Evolutionary conservation across 306 rosid genomes (phyloP).

Genomic region (Vigna mungo): DNA sequence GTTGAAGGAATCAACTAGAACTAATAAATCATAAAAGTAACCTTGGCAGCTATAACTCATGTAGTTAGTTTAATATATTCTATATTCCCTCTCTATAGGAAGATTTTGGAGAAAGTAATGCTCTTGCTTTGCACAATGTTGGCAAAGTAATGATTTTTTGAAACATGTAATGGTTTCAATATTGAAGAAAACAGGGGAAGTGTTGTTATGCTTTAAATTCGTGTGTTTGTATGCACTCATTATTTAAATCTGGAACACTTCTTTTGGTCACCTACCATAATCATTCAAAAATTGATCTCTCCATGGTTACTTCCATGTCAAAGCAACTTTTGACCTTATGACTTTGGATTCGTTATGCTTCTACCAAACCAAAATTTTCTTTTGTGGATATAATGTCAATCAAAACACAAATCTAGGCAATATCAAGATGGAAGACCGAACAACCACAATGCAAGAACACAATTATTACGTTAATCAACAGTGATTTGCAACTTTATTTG

Average conservation of each 20-base stretch:
- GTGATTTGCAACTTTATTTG: not conserved
- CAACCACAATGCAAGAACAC: slow-evolving; percentile 1
- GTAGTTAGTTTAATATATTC: slow-evolving; percentile 26
- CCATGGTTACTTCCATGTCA: slow-evolving; percentile 47
- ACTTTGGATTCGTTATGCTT: slow-evolving; percentile 46
- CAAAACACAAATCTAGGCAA: slow-evolving; percentile 32
- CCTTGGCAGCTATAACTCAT: slow-evolving; percentile 33
- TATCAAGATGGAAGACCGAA: slow-evolving; percentile 31
- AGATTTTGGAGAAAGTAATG: slow-evolving; percentile 30
- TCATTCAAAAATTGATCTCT: slow-evolving; percentile 45
- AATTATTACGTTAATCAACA: not conserved
- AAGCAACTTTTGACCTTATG: slow-evolving; percentile 66
- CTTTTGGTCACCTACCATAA: slow-evolving; percentile 67
- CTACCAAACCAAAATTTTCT: slow-evolving; percentile 14
- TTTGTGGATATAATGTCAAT: slow-evolving; percentile 28
- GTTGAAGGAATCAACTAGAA: slow-evolving; percentile 41
- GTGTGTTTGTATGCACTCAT: slow-evolving; percentile 35
- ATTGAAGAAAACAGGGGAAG: slow-evolving; percentile 20
- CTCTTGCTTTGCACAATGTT: slow-evolving; percentile 43
- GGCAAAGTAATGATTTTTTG: slow-evolving; percentile 38
- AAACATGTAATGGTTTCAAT: slow-evolving; percentile 39
- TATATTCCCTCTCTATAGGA: slow-evolving; percentile 16
- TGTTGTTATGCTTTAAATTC: slow-evolving; percentile 1
- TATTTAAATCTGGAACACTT: slow-evolving; percentile 41
- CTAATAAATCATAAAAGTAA: slow-evolving; percentile 33